Base-by-base conservation (phyloP, 140 eudicot genomes). In the Senecio squalidus region DNA sequence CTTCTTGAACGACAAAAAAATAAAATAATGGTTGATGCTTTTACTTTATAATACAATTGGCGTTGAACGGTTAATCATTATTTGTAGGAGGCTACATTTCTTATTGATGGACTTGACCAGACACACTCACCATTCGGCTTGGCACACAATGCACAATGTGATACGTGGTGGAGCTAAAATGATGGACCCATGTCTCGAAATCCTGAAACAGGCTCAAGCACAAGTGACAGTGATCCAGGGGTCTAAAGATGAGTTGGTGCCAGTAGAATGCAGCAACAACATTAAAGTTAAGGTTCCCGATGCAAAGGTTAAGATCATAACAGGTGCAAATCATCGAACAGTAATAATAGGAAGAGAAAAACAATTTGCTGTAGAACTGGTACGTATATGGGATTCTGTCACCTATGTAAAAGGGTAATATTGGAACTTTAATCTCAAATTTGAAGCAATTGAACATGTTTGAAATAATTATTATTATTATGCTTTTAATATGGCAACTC, bases 71-170 rank as follows among this genome's bases (percentile, higher is more conserved):
- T 7, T 4, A 6, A 17, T 11, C 28, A 9, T 54, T 17, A 47
- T 60, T 24, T 62, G n/a, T 71, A 80, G 95, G 77, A 75, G 73
- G 69, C 75, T 77, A 63, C 67, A 43, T 69, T 76, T 69, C 47
- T 16, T 39, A 59, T 49, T 80, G n/a, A 60, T 10, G 0, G 89
- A 73, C 65, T 48, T 85, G 54, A 74, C 82, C 0, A 67, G 79
- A 33, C 95, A 89, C 65, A 89, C 97, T 3, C 97, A 89, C 64
- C 89, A 85, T 68, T 84, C 97, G 29, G 97, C 97, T 9, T 89
- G 95, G 95, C 95, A 89, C 63, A 72, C 92, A 10, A 82, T 89
- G 92, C 97, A 89, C 51, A 89, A 89, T 43, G 83, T 89, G 49
- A 67, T 89, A 31, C 82, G 95, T 9, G 97, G 93, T 26, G 84